Evolutionary conservation across 2,329 filamentous ascomycete genomes (phyloP).

Genomic region (Didymella segeticola): DNA sequence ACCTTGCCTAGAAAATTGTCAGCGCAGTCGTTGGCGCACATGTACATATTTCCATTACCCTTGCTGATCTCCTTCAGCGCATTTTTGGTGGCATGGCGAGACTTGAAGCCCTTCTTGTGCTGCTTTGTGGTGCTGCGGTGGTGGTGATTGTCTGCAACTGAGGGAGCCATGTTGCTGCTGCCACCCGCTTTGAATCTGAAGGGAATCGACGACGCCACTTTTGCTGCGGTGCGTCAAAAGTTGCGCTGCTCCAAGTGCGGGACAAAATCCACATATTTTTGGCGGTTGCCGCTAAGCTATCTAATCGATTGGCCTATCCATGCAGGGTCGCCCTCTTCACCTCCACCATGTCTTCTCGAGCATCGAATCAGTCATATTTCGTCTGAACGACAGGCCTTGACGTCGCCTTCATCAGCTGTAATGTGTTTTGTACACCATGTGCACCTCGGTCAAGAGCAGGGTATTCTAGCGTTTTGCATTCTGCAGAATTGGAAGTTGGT

Average conservation of each 20-base stretch:
- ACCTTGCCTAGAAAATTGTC: constrained; percentile 70
- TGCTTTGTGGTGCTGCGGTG: constrained; percentile 93
- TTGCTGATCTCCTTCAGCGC: constrained; percentile 84
- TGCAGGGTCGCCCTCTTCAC: constrained; percentile 2
- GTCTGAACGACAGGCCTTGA: background rate
- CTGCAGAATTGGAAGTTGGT: background rate
- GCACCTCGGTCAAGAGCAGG: background rate
- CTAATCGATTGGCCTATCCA: constrained; percentile 9
- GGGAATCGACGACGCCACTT: constrained; percentile 58
- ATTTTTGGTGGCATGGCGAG: constrained; percentile 86
- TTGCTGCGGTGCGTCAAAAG: constrained; percentile 27
- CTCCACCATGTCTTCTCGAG: background rate
- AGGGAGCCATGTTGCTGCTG: constrained; percentile 70
- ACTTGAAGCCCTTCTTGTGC: constrained; percentile 90
- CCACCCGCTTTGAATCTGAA: constrained; percentile 86
- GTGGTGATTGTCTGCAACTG: constrained; percentile 67
- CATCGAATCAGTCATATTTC: background rate
- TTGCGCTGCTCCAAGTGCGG: constrained; percentile 28
- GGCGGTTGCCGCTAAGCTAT: constrained; percentile 18
- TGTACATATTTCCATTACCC: constrained; percentile 59
- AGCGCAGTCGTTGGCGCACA: constrained; percentile 6
- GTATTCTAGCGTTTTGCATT: background rate
- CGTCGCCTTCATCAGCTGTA: background rate
- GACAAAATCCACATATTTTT: constrained; percentile 30
- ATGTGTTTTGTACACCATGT: background rate